These are phyloP conservation scores for Talaromyces trachyspermus DNA, from an alignment of 495 filamentous ascomycete genomes.

Conservation along the genomic window DNA sequence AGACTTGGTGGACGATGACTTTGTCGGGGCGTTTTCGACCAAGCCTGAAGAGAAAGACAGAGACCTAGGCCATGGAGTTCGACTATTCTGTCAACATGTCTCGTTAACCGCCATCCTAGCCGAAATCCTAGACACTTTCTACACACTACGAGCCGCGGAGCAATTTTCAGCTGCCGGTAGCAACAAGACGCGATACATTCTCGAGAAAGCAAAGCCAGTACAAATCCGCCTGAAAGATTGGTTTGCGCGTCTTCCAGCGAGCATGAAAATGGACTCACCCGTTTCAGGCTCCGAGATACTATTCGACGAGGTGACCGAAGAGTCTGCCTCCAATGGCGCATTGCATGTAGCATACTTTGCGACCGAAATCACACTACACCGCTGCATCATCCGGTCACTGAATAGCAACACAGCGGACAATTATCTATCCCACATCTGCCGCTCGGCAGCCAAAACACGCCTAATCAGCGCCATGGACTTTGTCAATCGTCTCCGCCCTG, in stretches of 20 bases:
- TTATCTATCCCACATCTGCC: conserved; percentile 84
- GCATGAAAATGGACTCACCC: conserved; percentile 16
- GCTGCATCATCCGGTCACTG: conserved; percentile 51
- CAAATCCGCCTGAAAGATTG: conserved; percentile 54
- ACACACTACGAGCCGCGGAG: conserved; percentile 49
- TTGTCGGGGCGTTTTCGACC: conserved; percentile 29
- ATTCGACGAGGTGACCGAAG: conserved; percentile 32
- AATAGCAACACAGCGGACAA: conserved; percentile 35
- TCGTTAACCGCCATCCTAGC: conserved; percentile 52
- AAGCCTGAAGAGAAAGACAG: conserved; percentile 29
- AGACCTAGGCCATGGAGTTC: conserved; percentile 36
- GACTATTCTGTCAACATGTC: conserved; percentile 53
- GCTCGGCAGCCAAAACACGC: conserved; percentile 63
- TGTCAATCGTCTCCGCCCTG: conserved; percentile 47
- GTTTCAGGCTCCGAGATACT: conserved; percentile 13
- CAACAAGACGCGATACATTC: conserved; percentile 45
- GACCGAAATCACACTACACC: conserved; percentile 54
- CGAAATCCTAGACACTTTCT: conserved; percentile 55
- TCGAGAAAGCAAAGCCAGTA: conserved; percentile 54
- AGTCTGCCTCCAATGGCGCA: conserved; percentile 40
- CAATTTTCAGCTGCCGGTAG: conserved; percentile 42
- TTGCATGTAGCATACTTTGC: conserved; percentile 57
- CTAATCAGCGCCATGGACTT: conserved; percentile 53
- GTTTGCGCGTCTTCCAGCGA: conserved; percentile 33
- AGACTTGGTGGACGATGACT: conserved; percentile 46